Evolutionary conservation across 805 yeast species (phyloP), one percentile per base, ranked within the genome.

Genomic region (Alloascoidea hylecoeti): DNA sequence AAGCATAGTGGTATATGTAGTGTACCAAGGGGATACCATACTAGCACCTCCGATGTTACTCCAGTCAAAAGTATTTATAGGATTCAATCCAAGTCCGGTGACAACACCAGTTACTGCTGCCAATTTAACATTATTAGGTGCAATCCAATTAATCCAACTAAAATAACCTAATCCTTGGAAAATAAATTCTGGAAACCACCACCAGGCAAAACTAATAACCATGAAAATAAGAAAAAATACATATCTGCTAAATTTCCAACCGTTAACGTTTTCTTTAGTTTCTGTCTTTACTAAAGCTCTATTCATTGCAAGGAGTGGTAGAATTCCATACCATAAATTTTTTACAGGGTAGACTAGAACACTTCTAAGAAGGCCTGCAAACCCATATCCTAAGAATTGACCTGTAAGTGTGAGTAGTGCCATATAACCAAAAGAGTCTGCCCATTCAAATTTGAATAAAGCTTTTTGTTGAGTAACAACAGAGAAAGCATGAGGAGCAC

Each of bases 171-270:
- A 61, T 2, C 74, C 83, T 13, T 61, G 58, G 57, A 76, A 76
- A 16, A 80, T 58, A 48, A 62, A 77, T 39, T 76, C 79, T 3
- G 85, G 84, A 45, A 79, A 56, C 75, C 79, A 77, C 48, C 72
- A 72, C 68, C 76, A 78, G 3, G 65, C 43, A 46, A 75, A 75
- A 16, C 65, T 51, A n/a, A 55, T 51, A 13, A 46, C 37, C 38
- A 71, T 60, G 2, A 61, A 61, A 27, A 58, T 38, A 18, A 61
- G 42, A 55, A 77, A 76, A 45, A 73, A 68, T 39, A 52, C 57
- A 46, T 63, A 66, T 39, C 76, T 61, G 3, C 72, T 57, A 33
- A 75, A 60, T 27, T 50, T 64, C 84, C 84, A 76, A 2, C 82
- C 81, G 47, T 71, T 62, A 18, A 72, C 66, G 4, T 49, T 48